Evolutionary conservation across 306 rosid species (phyloP).

Genomic region (Malus domestica): ASM211411v1 NC_041800.1:32212233-32212732

Average conservation of each 20-base stretch:
- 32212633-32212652: slow-evolving; percentile 70
- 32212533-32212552: slow-evolving; percentile 71
- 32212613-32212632: slow-evolving; percentile 69
- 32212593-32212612: slow-evolving; percentile 87
- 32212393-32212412: slow-evolving; percentile 78
- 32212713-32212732: neutral
- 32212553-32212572: slow-evolving; percentile 87
- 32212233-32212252: neutral
- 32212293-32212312: slow-evolving; percentile 81
- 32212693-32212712: neutral
- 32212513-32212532: slow-evolving; percentile 84
- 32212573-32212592: slow-evolving; percentile 89
- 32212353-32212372: slow-evolving; percentile 81
- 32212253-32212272: neutral
- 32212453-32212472: slow-evolving; percentile 7
- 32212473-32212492: slow-evolving; percentile 15
- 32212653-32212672: slow-evolving; percentile 11
- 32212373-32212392: slow-evolving; percentile 82
- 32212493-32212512: slow-evolving; percentile 50
- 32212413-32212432: slow-evolving; percentile 75
- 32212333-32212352: slow-evolving; percentile 98
- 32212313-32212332: slow-evolving; percentile 85
- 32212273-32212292: neutral
- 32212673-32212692: neutral
- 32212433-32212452: slow-evolving; percentile 9